Conservation (phyloP, 192 early-diverging fungal genomes). For the Mortierella antarctica region DNA sequence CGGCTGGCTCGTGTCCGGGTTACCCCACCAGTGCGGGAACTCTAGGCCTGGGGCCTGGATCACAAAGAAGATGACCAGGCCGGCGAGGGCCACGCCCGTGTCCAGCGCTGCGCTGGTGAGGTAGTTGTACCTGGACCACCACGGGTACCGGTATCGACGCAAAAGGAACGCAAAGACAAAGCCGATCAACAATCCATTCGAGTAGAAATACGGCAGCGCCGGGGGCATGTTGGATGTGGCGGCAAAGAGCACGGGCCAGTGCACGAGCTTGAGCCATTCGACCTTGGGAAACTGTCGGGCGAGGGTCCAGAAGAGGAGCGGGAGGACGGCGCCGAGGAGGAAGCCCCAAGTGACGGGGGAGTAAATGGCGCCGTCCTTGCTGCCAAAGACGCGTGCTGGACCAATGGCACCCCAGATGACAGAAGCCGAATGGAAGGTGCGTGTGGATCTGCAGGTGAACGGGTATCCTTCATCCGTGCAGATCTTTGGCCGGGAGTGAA, state of each 20-base stretch:
- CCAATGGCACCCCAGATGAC: slow-evolving; percentile 81
- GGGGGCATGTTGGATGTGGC: slow-evolving; percentile 61
- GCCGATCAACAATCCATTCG: slow-evolving; percentile 54
- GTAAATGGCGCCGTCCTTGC: slow-evolving; percentile 45
- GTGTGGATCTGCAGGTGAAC: slow-evolving; percentile 56
- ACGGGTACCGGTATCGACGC: slow-evolving; percentile 55
- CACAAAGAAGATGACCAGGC: slow-evolving; percentile 57
- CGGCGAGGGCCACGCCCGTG: slow-evolving; percentile 60
- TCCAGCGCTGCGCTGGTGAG: slow-evolving; percentile 70
- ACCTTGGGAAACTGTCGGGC: slow-evolving; percentile 58
- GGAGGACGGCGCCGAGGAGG: slow-evolving; percentile 60
- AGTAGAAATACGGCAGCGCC: slow-evolving; percentile 55
- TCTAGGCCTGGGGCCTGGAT: slow-evolving; percentile 2
- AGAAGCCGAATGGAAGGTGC: slow-evolving; percentile 69
- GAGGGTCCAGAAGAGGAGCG: slow-evolving; percentile 61
- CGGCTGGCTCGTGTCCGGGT: background rate
- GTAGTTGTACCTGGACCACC: slow-evolving; percentile 75
- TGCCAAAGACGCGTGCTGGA: slow-evolving; percentile 67
- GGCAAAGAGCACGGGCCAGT: slow-evolving; percentile 65
- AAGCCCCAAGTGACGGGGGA: slow-evolving; percentile 45
- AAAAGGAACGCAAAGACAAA: slow-evolving; percentile 63
- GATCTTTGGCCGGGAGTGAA: slow-evolving; percentile 48
- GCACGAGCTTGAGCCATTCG: slow-evolving; percentile 53
- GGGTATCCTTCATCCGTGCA: slow-evolving; percentile 52
- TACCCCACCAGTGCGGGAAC: slow-evolving; percentile 38